phyloP scores from a whole-genome alignment of 2,329 filamentous ascomycete species.

The Fusarium sp. region DNA sequence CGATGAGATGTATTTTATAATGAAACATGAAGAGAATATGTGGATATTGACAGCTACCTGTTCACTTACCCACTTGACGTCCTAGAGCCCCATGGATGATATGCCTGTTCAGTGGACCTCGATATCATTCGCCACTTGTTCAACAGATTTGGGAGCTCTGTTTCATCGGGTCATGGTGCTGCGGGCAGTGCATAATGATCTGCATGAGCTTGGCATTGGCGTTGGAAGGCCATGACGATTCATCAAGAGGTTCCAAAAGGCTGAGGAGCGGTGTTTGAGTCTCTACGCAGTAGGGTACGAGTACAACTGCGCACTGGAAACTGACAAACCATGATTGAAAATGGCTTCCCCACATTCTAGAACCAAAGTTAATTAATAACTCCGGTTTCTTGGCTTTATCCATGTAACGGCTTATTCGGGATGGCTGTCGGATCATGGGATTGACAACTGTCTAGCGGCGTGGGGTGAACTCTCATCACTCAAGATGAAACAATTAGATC shows the following conservation, averaged over 20 bases:
- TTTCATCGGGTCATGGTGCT: slow-evolving; percentile 7
- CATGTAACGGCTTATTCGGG: background rate
- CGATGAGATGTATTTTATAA: background rate
- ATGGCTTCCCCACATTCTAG: slow-evolving; percentile 15
- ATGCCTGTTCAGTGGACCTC: slow-evolving; percentile 29
- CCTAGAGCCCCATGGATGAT: background rate
- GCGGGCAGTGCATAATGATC: slow-evolving; percentile 37
- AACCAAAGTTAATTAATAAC: slow-evolving; percentile 7
- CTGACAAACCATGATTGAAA: background rate
- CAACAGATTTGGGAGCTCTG: background rate
- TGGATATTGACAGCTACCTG: background rate
- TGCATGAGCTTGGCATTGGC: slow-evolving; percentile 27
- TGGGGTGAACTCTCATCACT: background rate
- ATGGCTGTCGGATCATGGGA: slow-evolving; percentile 30
- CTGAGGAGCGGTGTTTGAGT: background rate
- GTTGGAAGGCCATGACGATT: background rate
- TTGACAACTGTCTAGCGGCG: slow-evolving; percentile 36
- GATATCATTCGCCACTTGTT: slow-evolving; percentile 24
- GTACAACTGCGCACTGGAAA: background rate
- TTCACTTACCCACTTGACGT: background rate
- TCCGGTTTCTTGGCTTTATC: slow-evolving; percentile 15
- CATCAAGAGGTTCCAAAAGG: background rate
- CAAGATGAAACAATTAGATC: slow-evolving; percentile 11
- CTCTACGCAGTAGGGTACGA: too few species aligned
- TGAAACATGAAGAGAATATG: background rate